Conservation (phyloP, 768 basidiomycete genomes). For the Strobilomyces dryophilus region DNA sequence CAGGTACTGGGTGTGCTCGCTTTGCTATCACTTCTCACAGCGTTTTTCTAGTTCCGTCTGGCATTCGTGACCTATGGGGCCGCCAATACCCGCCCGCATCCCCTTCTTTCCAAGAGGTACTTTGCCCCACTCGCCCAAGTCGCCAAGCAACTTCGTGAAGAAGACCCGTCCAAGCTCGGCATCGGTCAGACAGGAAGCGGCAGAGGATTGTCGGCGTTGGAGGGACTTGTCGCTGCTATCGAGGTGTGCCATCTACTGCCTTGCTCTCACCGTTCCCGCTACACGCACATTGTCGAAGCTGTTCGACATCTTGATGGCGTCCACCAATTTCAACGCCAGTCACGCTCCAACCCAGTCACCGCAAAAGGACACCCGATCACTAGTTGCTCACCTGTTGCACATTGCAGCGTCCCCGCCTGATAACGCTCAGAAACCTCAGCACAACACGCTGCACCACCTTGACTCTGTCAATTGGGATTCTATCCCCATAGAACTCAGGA, state of each 20-base stretch:
- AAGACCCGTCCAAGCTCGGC: slow-evolving; percentile 47
- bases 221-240: slow-evolving; percentile 64
- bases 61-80: slow-evolving; percentile 63
- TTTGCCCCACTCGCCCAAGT: slow-evolving; percentile 44
- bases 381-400: slow-evolving; percentile 52
- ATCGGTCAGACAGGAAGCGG: slow-evolving; percentile 52
- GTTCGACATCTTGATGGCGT: slow-evolving; percentile 34
- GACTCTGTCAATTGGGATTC: slow-evolving; percentile 58
- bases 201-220: slow-evolving; percentile 62
- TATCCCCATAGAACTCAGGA: slow-evolving; percentile 56
- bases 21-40: not conserved
- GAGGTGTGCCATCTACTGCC: slow-evolving; percentile 46
- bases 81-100: slow-evolving; percentile 50
- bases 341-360: slow-evolving; percentile 17
- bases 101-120: slow-evolving; percentile 54
- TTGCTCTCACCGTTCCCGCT: not conserved
- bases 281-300: slow-evolving; percentile 34
- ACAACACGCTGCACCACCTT: slow-evolving; percentile 44
- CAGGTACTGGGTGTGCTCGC: slow-evolving; percentile 30
- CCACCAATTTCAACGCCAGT: slow-evolving; percentile 9
- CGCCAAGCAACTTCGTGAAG: slow-evolving; percentile 41
- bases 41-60: slow-evolving; percentile 34
- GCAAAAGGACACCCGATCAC: slow-evolving; percentile 27
- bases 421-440: slow-evolving; percentile 46
- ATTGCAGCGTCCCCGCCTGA: slow-evolving; percentile 58